These are phyloP conservation scores for Penicillium samsonianum DNA, from an alignment of 495 filamentous ascomycete genomes.

Conservation along the genomic window DNA sequence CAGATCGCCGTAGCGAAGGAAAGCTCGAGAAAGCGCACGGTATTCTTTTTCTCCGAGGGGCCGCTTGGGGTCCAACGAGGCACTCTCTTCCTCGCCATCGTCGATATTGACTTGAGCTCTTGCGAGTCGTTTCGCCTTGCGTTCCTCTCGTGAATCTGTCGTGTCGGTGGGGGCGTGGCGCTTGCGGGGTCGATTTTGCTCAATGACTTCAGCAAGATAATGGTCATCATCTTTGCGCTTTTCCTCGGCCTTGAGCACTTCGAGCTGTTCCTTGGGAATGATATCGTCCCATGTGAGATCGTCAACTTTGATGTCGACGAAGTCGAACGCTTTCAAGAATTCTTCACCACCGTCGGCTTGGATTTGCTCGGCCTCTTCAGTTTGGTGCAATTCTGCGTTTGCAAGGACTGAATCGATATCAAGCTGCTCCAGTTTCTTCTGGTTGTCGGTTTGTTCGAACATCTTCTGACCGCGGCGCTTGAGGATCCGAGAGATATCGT, in stretches of 20 bases:
- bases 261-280: slow-evolving; percentile 90
- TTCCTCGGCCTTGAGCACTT: slow-evolving; percentile 84
- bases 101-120: slow-evolving; percentile 69
- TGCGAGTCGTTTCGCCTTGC: slow-evolving; percentile 89
- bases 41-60: slow-evolving; percentile 88
- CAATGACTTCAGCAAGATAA: slow-evolving; percentile 78
- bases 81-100: slow-evolving; percentile 58
- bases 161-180: slow-evolving; percentile 68
- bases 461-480: slow-evolving; percentile 93
- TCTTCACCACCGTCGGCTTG: slow-evolving; percentile 91
- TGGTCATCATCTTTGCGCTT: slow-evolving; percentile 78
- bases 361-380: slow-evolving; percentile 84
- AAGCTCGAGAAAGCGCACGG: slow-evolving; percentile 83
- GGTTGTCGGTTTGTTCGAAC: slow-evolving; percentile 95
- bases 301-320: slow-evolving; percentile 92
- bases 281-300: slow-evolving; percentile 96
- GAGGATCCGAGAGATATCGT: slow-evolving; percentile 90
- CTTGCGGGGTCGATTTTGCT: slow-evolving; percentile 84
- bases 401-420: slow-evolving; percentile 96
- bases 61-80: slow-evolving; percentile 75
- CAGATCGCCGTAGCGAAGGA: slow-evolving; percentile 83
- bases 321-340: slow-evolving; percentile 85
- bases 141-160: slow-evolving; percentile 75
- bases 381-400: slow-evolving; percentile 93
- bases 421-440: slow-evolving; percentile 94